A percentile compares a stretch with the other conserved stretches of the same genome.
These are phyloP conservation scores for Metschnikowia shivogae DNA, from an alignment of 805 yeast species.

Conservation along the genomic window DNA sequence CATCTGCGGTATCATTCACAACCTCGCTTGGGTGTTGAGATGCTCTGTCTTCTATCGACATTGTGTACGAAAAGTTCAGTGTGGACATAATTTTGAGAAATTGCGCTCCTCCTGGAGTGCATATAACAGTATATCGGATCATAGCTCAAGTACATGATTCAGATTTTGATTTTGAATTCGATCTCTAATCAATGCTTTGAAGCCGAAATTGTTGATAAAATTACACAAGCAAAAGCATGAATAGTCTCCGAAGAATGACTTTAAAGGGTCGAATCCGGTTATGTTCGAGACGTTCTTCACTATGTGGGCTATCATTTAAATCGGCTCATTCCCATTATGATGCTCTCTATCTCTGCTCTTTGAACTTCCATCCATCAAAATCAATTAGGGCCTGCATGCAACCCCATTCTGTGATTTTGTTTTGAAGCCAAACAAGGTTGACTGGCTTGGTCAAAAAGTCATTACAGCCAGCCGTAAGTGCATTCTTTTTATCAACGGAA, in stretches of 20 bases:
- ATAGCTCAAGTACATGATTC: not conserved
- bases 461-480: slow-evolving; percentile 95
- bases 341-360: slow-evolving; percentile 3
- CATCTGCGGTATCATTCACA: not conserved
- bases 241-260: not conserved
- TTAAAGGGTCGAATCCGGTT: not conserved
- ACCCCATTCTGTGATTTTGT: slow-evolving; percentile 96
- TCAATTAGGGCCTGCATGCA: slow-evolving; percentile 98
- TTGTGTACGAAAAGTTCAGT: not conserved
- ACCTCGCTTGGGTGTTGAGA: not conserved
- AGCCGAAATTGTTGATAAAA: no score
- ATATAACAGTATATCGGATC: not conserved
- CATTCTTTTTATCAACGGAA: slow-evolving; percentile 80
- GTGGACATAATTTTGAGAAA: not conserved
- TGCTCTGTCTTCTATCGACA: not conserved
- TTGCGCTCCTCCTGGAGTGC: slow-evolving; percentile 3
- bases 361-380: slow-evolving; percentile 75
- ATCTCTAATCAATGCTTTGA: no score
- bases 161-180: not conserved
- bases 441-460: slow-evolving; percentile 96
- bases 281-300: no score
- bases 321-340: no score
- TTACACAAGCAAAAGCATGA: not conserved
- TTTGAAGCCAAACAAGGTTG: slow-evolving; percentile 87
- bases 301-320: no score